Percentiles rank a stretch among this genome's conserved stretches.
These are phyloP conservation scores for Hibiscus trionum DNA, from an alignment of 345 rosid species.

Conservation along the genomic window DNA sequence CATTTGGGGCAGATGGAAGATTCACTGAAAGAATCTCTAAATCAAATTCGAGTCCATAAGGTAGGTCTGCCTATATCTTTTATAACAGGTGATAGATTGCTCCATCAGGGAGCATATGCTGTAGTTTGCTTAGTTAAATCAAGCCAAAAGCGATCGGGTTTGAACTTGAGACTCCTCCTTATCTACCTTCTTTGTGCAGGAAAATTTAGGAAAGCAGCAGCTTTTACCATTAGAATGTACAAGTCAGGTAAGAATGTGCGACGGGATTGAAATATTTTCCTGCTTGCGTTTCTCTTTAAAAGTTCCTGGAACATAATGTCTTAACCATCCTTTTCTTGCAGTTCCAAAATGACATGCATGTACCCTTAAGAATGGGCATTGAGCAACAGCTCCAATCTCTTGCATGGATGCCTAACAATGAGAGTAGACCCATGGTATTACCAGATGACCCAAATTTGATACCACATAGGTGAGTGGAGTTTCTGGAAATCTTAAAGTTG, in stretches of 20 bases:
- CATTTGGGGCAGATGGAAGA: slow-evolving; percentile 54
- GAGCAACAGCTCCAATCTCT: slow-evolving; percentile 61
- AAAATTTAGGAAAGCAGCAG: slow-evolving; percentile 43
- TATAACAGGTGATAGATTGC: background rate
- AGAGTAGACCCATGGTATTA: slow-evolving; percentile 30
- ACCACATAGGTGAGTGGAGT: slow-evolving; percentile 36
- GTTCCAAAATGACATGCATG: slow-evolving; percentile 52
- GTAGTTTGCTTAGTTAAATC: background rate
- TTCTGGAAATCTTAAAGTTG: background rate
- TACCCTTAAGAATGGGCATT: slow-evolving; percentile 38
- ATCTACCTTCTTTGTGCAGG: slow-evolving; percentile 22
- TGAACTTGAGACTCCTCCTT: background rate
- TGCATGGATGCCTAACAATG: slow-evolving; percentile 51
- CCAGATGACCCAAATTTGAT: slow-evolving; percentile 47
- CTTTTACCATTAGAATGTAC: slow-evolving; percentile 45
- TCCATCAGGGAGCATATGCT: background rate
- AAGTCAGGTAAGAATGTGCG: slow-evolving; percentile 32
- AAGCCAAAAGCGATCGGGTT: background rate
- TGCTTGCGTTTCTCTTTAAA: background rate
- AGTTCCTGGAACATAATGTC: background rate
- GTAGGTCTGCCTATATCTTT: slow-evolving; percentile 22
- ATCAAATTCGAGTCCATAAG: slow-evolving; percentile 47
- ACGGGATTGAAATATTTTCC: slow-evolving; percentile 6
- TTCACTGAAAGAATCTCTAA: slow-evolving; percentile 51
- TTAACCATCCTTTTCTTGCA: slow-evolving; percentile 21